phyloP scores from a whole-genome alignment of 768 basidiomycete species.

The Tylopilus sp. region DNA sequence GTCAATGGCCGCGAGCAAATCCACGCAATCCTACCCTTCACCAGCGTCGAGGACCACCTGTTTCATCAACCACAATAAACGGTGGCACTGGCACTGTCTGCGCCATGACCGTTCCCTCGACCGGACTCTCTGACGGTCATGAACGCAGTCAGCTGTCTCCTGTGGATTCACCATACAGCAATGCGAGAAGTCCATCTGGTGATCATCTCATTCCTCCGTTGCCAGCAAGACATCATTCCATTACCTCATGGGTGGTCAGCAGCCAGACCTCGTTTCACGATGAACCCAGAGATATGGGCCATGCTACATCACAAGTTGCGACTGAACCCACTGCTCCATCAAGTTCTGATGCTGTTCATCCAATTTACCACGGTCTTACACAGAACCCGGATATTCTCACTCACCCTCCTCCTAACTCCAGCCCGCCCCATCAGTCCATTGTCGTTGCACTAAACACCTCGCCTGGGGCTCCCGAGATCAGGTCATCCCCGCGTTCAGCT shows the following conservation, averaged over 20 bases:
- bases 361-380: not conserved
- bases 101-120: slow-evolving; percentile 15
- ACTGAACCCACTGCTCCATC: not conserved
- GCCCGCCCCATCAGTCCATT: not conserved
- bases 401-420: not conserved
- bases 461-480: not conserved
- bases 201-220: slow-evolving; percentile 17
- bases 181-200: slow-evolving; percentile 15
- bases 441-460: not conserved
- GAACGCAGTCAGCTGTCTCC: slow-evolving; percentile 9
- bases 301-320: not conserved
- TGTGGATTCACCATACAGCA: slow-evolving; percentile 10
- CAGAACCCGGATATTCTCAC: not conserved
- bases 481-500: not conserved
- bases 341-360: not conserved
- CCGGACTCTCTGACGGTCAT: not conserved
- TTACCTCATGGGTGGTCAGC: slow-evolving; percentile 2
- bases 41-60: not conserved
- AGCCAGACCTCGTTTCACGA: slow-evolving; percentile 16
- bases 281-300: slow-evolving; percentile 11
- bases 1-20: not conserved
- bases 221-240: slow-evolving; percentile 9
- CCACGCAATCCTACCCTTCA: not conserved
- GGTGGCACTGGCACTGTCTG: slow-evolving; percentile 2
- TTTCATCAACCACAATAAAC: not conserved